A percentile compares a stretch with the other conserved stretches of the same genome.
Conservation (phyloP, 2,329 filamentous ascomycete genomes). For the Fusarium sororula region DNA sequence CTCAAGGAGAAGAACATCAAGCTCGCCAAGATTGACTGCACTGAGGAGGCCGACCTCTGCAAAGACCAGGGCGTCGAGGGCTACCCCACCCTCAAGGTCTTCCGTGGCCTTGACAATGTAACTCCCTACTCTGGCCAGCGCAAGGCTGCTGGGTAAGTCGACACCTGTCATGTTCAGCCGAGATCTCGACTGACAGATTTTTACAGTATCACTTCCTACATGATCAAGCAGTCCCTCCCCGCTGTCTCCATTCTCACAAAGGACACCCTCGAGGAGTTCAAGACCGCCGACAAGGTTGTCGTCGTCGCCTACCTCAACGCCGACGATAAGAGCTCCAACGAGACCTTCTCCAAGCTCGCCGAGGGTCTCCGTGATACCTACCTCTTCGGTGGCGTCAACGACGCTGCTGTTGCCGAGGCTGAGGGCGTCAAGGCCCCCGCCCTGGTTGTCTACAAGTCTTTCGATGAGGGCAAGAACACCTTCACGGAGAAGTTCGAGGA, state of each 20-base stretch:
- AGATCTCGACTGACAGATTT: constrained; percentile 31
- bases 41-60: constrained; percentile 92
- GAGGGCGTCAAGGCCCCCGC: constrained; percentile 89
- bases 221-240: constrained; percentile 97
- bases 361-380: constrained; percentile 86
- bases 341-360: constrained; percentile 79
- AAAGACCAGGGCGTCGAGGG: constrained; percentile 90
- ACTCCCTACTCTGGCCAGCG: constrained; percentile 87
- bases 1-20: constrained; percentile 90
- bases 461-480: constrained; percentile 93
- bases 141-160: constrained; percentile 78
- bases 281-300: constrained; percentile 97
- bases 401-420: constrained; percentile 84
- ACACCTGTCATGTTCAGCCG: neutral
- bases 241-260: constrained; percentile 85
- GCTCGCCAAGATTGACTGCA: constrained; percentile 92
- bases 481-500: constrained; percentile 82
- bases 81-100: constrained; percentile 98
- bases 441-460: constrained; percentile 95
- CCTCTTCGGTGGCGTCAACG: constrained; percentile 89
- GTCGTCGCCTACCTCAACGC: constrained; percentile 86
- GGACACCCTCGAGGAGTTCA: constrained; percentile 92
- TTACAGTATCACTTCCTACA: constrained; percentile 77
- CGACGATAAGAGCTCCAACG: constrained; percentile 84
- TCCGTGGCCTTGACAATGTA: constrained; percentile 87